phyloP scores from a whole-genome alignment of 2,329 filamentous ascomycete species.

The Penicillium polonicum region DNA sequence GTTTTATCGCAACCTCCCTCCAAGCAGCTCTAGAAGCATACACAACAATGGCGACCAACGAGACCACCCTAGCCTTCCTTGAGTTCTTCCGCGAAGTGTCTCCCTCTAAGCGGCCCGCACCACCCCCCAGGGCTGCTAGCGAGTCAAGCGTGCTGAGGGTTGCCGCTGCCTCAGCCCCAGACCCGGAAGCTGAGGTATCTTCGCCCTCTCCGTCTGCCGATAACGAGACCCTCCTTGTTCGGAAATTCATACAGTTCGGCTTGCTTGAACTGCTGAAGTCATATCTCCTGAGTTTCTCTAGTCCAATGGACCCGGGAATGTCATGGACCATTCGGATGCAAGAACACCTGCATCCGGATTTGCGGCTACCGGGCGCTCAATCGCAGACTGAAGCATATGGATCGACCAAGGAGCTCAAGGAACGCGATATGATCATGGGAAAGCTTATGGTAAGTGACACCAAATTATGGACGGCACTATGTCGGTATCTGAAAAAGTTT shows the following conservation, averaged over 20 bases:
- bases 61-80: conserved; percentile 57
- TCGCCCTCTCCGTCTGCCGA: conserved; percentile 37
- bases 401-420: conserved; percentile 49
- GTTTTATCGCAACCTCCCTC: conserved; percentile 63
- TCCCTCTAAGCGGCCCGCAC: conserved; percentile 57
- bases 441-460: conserved; percentile 50
- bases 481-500: neutral
- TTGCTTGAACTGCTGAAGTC: conserved; percentile 62
- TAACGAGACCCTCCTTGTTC: conserved; percentile 54
- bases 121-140: conserved; percentile 59
- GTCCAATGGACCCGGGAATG: conserved; percentile 41
- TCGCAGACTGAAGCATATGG: conserved; percentile 55
- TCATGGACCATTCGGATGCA: conserved; percentile 52
- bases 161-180: conserved; percentile 46
- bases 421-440: conserved; percentile 56
- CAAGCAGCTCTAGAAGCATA: conserved; percentile 62
- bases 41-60: conserved; percentile 55
- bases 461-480: neutral
- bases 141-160: conserved; percentile 42
- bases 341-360: conserved; percentile 56
- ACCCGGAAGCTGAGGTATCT: conserved; percentile 56
- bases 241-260: conserved; percentile 61
- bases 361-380: conserved; percentile 50
- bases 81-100: conserved; percentile 59
- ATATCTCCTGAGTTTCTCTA: conserved; percentile 50